Evolutionary conservation across 129 eudicot genomes (phyloP), one percentile per base, ranked within the genome.

Genomic region (Tagetes patula): DNA sequence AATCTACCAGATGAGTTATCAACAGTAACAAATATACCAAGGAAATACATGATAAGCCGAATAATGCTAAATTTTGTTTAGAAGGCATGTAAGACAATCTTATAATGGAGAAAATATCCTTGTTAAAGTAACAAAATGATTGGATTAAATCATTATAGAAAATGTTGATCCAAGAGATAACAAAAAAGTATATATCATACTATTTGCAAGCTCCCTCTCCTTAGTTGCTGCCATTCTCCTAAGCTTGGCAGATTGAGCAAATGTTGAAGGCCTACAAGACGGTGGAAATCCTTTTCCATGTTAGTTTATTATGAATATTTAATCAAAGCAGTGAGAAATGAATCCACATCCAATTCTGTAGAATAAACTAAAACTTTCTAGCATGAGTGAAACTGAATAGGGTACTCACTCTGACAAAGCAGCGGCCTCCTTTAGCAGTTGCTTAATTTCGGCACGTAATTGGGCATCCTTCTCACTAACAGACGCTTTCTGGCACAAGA

Each of bases 231-330:
- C 99, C 84, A 67, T 85, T 82, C 99, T 94, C 81, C 85, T 88
- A 41, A 94, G 89, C 80, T 94, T 94, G 46, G 99, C 96, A 45
- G 99, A 96, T 83, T 88, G 99, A 64, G 97, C 99, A 88, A 95
- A 95, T 50, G 99, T 95, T 67, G 99, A 88, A 81, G 99, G 97
- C 83, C 97, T 95, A 86, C 58, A 74, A 69, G 46, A 70, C 52
- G 36, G 52, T 45, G 27, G 10, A 63, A 42, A 63, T 71, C 73
- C 48, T 71, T 60, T 34, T 41, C 54, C 38, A 77, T 20, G 65
- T 77, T 77, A 58, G 27, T 45, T 36, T 68, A 10, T 32, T 33
- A 52, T 50, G 39, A 13, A 71, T 63, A 53, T 41, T 31, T 50
- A 55, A 45, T 11, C 30, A 50, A 60, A 69, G 71, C 61, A 10